Percentiles rank a stretch among this genome's conserved stretches.
These are phyloP conservation scores for Fragilaria radians DNA, from an alignment of 108 stramenopile species.

Conservation along the genomic window DNA sequence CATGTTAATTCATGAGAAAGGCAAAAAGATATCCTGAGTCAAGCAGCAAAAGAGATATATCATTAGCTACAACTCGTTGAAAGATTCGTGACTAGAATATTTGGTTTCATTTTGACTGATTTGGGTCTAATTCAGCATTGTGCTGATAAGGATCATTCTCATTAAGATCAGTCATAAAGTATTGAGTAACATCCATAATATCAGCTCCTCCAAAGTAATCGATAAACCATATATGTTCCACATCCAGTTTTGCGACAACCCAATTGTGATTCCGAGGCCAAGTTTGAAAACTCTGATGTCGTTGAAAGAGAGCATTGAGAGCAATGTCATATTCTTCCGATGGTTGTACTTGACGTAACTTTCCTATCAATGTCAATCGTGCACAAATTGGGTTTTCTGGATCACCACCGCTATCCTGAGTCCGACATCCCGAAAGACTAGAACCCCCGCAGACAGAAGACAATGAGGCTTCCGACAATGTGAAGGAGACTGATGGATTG, in stretches of 20 bases:
- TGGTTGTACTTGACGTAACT: conserved; percentile 17
- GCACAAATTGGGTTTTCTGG: conserved; percentile 64
- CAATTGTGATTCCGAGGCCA: conserved; percentile 58
- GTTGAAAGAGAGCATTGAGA: conserved; percentile 30
- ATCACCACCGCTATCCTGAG: conserved; percentile 20
- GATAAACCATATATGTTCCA: conserved; percentile 58
- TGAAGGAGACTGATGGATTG: conserved; percentile 26
- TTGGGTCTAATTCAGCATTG: too few relatives aligned
- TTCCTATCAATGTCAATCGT: conserved; percentile 44
- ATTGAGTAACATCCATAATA: conserved; percentile 32
- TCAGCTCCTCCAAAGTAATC: conserved; percentile 65
- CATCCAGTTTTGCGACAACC: conserved; percentile 40
- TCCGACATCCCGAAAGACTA: neutral
- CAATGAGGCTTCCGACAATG: conserved; percentile 34
- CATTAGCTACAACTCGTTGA: too few relatives aligned
- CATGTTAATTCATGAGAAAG: too few relatives aligned
- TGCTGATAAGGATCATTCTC: too few relatives aligned
- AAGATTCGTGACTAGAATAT: too few relatives aligned
- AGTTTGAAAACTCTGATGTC: conserved; percentile 39
- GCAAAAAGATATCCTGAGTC: too few relatives aligned
- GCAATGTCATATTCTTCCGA: conserved; percentile 30
- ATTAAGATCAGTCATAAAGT: conserved; percentile 18
- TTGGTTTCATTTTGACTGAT: too few relatives aligned
- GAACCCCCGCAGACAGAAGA: conserved; percentile 5
- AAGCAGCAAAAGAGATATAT: too few relatives aligned